Evolutionary conservation across 2,329 filamentous ascomycete genomes (phyloP), one percentile per base, ranked within the genome.

Genomic region (Macrophomina phaseolina): DNA sequence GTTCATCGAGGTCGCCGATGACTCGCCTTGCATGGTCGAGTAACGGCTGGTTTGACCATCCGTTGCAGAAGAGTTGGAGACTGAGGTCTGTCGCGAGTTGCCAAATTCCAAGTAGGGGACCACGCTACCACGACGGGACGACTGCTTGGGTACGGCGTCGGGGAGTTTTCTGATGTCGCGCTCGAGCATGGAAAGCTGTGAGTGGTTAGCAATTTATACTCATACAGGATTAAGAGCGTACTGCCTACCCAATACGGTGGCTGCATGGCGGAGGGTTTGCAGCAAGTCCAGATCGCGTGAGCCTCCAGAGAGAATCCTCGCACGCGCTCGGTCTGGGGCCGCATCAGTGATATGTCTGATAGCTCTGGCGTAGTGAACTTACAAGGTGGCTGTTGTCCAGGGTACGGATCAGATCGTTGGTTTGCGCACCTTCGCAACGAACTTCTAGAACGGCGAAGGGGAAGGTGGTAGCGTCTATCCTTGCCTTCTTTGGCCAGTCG

Each of bases 121-220:
- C 51, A 53, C 75, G 67, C 68, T 72, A 65, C 58, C 73, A 38
- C 67, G 77, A 56, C 70, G 72, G 12, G 45, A 52, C 23, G 73
- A 73, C 53, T 72, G 73, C 49, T 72, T 70, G 46, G 71, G 75
- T 7, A 72, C 71, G 1, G 75, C 72, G 30, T 79, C 78, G 2
- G 85, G 84, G 3, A 86, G 72, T 69, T 86, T 86, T 30, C 84
- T 80, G 60, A 87, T 85, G 68, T 86, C 85, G 58, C 78, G 78
- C 3, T 79, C 74, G 9, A 87, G 75, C 5, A 82, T 73, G 4
- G 82, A 74, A 18, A 79, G 73, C 77, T 78, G 67, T 12, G 52
- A 40, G 6, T 11, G 51, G 63, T 70, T 51, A 69, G 67, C 46
- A 68, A 65, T 12, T 30, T 42, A 8, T n/a, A 7, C 38, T 7